Base-by-base conservation (phyloP, 2,329 filamentous ascomycete species). In the Penicillium sp. region DNA sequence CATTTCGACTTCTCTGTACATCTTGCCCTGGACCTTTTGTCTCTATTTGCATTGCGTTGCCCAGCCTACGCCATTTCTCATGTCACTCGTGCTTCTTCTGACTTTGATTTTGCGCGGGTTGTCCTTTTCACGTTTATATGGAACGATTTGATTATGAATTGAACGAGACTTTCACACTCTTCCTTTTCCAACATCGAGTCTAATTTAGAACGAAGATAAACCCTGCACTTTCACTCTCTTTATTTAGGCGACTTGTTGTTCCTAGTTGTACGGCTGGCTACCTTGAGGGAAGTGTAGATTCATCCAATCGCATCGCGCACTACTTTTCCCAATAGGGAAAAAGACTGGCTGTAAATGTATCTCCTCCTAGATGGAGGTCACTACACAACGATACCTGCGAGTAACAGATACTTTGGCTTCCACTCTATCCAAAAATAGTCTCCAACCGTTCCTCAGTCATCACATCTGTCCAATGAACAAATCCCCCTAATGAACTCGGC, bases 121-220 rank as follows among this genome's bases (percentile, higher is more conserved):
- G n/a, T 54, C 43, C 17, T 31, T 22, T 54, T 38, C 42, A 45
- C 17, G 41, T 31, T 47, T 45, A 34, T 37, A 47, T 47, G 52
- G 39, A 37, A 55, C 41, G 25, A 43, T 55, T 37, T 55, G 39
- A 37, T 37, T 25, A 55, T 31, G 52, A 55, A 55, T 47, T 41
- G 42, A 55, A 55, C 34, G 52, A 55, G 39, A 31, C 22, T 28
- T 34, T 43, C 7, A 42, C 28, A 43, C 34, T 34, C 25, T n/a
- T 37, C 28, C n/a, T 22, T 22, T 22, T 22, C 22, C 22, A 22
- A 4, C 22, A 4, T 22, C 2, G 22, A 22, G 22, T 22, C 22
- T 22, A 22, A 11, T n/a, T 49, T 6, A 34, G 11, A 49, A 3
- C 12, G n/a, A 3, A 28, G 28, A 15, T 10, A 12, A 14, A 49